Base-by-base conservation (phyloP, 2,329 filamentous ascomycete genomes). In the Fusarium nurragi region DNA sequence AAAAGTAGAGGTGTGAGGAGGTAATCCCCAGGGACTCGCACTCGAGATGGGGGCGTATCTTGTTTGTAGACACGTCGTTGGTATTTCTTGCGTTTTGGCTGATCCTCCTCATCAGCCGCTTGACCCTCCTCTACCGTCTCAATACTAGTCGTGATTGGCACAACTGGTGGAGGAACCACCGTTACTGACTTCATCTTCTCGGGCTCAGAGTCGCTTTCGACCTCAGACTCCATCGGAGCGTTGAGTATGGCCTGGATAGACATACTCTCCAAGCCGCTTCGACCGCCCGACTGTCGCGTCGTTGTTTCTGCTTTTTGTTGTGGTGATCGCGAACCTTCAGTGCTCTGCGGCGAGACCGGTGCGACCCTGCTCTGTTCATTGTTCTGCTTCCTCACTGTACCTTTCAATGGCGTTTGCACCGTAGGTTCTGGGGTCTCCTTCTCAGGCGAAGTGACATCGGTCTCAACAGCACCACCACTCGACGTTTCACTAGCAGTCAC, bases 1-100 rank as follows among this genome's bases (percentile, higher is more conserved):
- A 97, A 86, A 1, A 97, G 83, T 13, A 89, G 82, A 1, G 88
- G 84, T 0, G 93, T 97, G 19, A 94, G 87, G 26, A 92, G 89
- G 77, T 98, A 98, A 77, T 95, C 92, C 1, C 91, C 90, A 0
- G 90, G 90, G 0, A 81, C 79, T 28, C 91, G 88, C 11, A 75
- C 46, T 12, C 72, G 72, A 2, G 75, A 69, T 9, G 75, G 76
- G 22, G 74, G 75, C 14, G 73, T 75, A 5, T 69, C 62, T 45
- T 77, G 71, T 59, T 77, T 78, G 58, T 73, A 77, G 10, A 73
- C 72, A 11, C 73, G 70, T 5, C 72, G 72, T 58, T 77, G 74
- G 23, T 75, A 75, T 51, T 78, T 81, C 32, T 72, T 69, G 16
- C 73, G 74, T 60, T 76, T 76, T 6, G 70, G 59, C 7, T 62